Base-by-base conservation (phyloP, 1,284 basidiomycete genomes). In the Peniophora sp. region DNA sequence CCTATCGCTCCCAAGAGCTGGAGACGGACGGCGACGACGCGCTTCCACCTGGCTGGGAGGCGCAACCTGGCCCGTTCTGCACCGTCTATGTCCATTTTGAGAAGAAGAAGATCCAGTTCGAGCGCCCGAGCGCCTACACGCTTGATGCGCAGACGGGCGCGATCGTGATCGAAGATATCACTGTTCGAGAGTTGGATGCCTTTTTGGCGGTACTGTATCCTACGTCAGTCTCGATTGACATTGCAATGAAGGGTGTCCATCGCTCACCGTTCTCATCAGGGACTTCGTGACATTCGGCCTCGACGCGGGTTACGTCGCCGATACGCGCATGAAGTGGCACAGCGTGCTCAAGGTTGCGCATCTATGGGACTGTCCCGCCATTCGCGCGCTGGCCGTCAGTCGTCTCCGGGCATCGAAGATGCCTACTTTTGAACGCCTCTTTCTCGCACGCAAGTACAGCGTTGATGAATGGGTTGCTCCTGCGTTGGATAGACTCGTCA, bases 201-300 rank as follows among this genome's bases (percentile, higher is more conserved):
- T 54, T 54, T 27, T 24, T 54, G 10, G 18, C 20, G 8, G 41
- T 54, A 8, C 37, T 52, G 12, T 54, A 54, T 34, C 50, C 50
- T n/a, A 22, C 47, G 52, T 54, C 36, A 36, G 52, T 24, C 27
- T 17, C 12, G 18, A 3, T 27, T 14, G n/a, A 20, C n/a, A 24
- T 47, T n/a, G n/a, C n/a, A n/a, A n/a, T n/a, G n/a, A n/a, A n/a
- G n/a, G n/a, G n/a, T n/a, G 39, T 8, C 15, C 20, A 8, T 17
- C n/a, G 8, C 39, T n/a, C 20, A 17, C 39, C 20, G 8, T n/a
- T 5, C 35, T 8, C 6, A 41, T 15, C 8, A 41, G 15, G 8
- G n/a, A 41, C n/a, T 41, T 22, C 20, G 39, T n/a, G 15, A n/a
- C 20, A 5, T 41, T 17, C 15, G 20, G 39, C 39, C 39, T n/a